Base-by-base conservation (phyloP, 1,139 yeast species). In the Lodderomyces metapsilosis region DNA sequence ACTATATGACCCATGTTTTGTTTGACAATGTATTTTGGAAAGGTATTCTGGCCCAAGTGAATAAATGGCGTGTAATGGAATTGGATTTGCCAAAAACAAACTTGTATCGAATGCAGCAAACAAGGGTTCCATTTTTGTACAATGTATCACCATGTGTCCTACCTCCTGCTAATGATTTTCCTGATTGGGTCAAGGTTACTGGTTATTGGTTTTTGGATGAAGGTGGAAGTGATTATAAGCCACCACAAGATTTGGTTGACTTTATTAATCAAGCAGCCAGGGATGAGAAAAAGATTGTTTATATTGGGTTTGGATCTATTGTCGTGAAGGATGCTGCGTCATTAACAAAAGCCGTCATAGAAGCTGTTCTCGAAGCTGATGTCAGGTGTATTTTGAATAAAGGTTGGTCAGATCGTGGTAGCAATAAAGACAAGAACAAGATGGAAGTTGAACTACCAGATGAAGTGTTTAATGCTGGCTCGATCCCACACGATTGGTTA, bases 121-220 rank as follows among this genome's bases (percentile, higher is more conserved):
- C 77, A 37, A 83, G 82, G 49, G 83, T 88, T 10, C 98, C 98
- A 5, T 92, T 91, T 56, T 62, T 92, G 52, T 91, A 92, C 59
- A 88, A 88, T 56, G 83, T 92, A 2, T 86, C 96, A 1, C 96
- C 96, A 2, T 71, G 84, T 0, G 84, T 91, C 2, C 78, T 91
- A 52, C 96, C 96, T 1, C 96, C 97, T 0, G 85, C 96, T 1
- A 85, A 88, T 27, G 98, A 91, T 61, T 91, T 86, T 61, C 85
- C 89, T 13, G 96, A 88, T 58, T 91, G 98, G 98, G 80, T 91
- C 23, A 84, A 77, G 52, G 96, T 91, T 3, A 87, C 96, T 0
- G 98, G 98, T 0, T 92, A 92, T 59, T 91, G 98, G 98, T 88
- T 88, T 54, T 67, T 91, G 50, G 85, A 88, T 56, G 92, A 86